Evolutionary conservation across 805 yeast species (phyloP).

Genomic region (Yarrowia porcina): DNA sequence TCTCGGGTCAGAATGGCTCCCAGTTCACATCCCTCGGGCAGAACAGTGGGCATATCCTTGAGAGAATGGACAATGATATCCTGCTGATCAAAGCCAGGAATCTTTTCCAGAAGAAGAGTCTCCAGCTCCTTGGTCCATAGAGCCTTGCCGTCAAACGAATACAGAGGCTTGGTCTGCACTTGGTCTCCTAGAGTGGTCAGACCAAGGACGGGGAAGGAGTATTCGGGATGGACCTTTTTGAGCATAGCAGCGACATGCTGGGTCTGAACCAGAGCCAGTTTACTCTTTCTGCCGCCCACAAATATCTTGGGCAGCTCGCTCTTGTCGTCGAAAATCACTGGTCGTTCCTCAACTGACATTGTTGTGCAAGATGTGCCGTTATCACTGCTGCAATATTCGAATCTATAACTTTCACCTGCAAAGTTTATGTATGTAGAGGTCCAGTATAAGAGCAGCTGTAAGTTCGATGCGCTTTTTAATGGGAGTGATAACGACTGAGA

Average conservation of each 20-base stretch:
- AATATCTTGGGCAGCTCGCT: constrained; percentile 29
- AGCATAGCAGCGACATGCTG: constrained; percentile 66
- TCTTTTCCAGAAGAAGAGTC: constrained; percentile 56
- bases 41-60: constrained; percentile 83
- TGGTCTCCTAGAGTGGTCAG: constrained; percentile 88
- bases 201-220: constrained; percentile 72
- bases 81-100: constrained; percentile 59
- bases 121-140: constrained; percentile 96
- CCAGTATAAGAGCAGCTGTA: not conserved
- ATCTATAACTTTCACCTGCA: constrained; percentile 10
- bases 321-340: constrained; percentile 20
- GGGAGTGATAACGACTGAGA: too few relatives aligned
- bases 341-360: constrained; percentile 16
- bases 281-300: constrained; percentile 88
- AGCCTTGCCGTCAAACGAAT: constrained; percentile 94
- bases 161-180: constrained; percentile 77
- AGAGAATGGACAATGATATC: constrained; percentile 92
- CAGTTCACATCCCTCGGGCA: constrained; percentile 85
- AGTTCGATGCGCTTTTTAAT: too few relatives aligned
- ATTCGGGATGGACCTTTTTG: constrained; percentile 56
- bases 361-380: not conserved
- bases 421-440: not conserved
- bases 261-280: constrained; percentile 82
- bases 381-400: not conserved
- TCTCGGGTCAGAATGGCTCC: constrained; percentile 85